phyloP scores from a whole-genome alignment of 176 grass and related monocot genomes.

The Raddia guianensis region DNA sequence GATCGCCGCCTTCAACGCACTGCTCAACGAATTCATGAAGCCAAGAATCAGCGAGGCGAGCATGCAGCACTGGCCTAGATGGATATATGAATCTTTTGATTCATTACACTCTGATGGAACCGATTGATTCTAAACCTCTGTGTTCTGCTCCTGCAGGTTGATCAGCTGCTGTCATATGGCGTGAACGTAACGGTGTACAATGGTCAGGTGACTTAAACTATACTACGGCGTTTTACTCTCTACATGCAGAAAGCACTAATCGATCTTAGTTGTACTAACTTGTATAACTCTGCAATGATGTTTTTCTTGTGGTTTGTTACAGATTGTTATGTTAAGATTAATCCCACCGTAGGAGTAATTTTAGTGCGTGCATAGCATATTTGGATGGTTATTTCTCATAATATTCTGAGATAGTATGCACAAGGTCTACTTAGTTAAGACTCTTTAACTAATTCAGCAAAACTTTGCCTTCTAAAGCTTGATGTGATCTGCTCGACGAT shows the following conservation, averaged over 20 bases:
- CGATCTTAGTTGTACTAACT: no score
- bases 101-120: neutral
- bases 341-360: no score
- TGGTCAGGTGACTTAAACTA: slow-evolving; percentile 46
- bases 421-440: neutral
- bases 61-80: no score
- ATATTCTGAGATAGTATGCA: no score
- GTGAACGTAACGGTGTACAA: slow-evolving; percentile 73
- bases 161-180: slow-evolving; percentile 61
- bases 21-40: slow-evolving; percentile 82
- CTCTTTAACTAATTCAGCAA: neutral
- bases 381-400: no score
- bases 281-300: no score
- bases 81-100: no score
- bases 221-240: no score
- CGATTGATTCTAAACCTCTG: neutral
- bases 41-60: slow-evolving; percentile 74
- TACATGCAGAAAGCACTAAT: no score
- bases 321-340: no score
- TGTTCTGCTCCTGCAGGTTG: slow-evolving; percentile 42
- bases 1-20: slow-evolving; percentile 47
- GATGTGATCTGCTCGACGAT: slow-evolving; percentile 77
- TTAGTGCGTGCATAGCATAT: no score
- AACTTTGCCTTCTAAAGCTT: slow-evolving; percentile 43
- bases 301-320: no score